These are phyloP conservation scores for Metarhizium sp. DNA, from an alignment of 2,329 filamentous ascomycete genomes.

Conservation along the genomic window DNA sequence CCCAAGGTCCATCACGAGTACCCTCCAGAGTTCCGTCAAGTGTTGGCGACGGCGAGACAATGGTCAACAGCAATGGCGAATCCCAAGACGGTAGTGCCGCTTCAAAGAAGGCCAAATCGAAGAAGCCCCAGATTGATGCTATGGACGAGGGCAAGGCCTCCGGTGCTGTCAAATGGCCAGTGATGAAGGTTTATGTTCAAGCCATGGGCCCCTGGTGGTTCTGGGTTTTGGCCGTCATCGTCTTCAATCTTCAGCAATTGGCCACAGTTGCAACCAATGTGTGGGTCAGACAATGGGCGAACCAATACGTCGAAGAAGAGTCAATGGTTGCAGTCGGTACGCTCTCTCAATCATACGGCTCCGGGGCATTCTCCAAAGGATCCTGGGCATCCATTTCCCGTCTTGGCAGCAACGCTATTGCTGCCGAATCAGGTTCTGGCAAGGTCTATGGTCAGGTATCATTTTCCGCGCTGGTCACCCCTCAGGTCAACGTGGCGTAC, in stretches of 20 bases:
- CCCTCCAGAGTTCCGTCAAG: constrained; percentile 72
- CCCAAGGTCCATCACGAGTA: constrained; percentile 66
- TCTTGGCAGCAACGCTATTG: constrained; percentile 19
- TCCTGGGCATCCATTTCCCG: constrained; percentile 28
- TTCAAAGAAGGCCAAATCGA: constrained; percentile 38
- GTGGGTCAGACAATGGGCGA: constrained; percentile 94
- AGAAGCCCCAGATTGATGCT: constrained; percentile 38
- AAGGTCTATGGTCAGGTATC: constrained; percentile 8
- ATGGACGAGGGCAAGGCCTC: constrained; percentile 71
- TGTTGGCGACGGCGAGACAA: constrained; percentile 54
- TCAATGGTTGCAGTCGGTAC: constrained; percentile 12
- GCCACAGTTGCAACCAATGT: constrained; percentile 81
- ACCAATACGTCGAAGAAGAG: constrained; percentile 58
- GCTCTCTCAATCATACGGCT: constrained; percentile 15
- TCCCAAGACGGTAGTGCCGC: constrained; percentile 34
- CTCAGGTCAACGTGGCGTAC: constrained; percentile 70
- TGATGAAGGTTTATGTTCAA: constrained; percentile 74
- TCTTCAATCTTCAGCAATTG: constrained; percentile 77
- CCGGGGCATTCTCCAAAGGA: constrained; percentile 18
- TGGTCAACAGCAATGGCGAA: constrained; percentile 40
- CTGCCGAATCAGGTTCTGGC: background rate
- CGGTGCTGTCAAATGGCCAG: constrained; percentile 79
- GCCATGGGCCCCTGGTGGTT: constrained; percentile 98
- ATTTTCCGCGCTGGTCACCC: constrained; percentile 16
- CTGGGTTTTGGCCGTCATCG: constrained; percentile 66